A percentile compares a stretch with the other conserved stretches of the same genome.
phyloP scores from a whole-genome alignment of 2,329 filamentous ascomycete genomes.

The Pseudonectria buxi region DNA sequence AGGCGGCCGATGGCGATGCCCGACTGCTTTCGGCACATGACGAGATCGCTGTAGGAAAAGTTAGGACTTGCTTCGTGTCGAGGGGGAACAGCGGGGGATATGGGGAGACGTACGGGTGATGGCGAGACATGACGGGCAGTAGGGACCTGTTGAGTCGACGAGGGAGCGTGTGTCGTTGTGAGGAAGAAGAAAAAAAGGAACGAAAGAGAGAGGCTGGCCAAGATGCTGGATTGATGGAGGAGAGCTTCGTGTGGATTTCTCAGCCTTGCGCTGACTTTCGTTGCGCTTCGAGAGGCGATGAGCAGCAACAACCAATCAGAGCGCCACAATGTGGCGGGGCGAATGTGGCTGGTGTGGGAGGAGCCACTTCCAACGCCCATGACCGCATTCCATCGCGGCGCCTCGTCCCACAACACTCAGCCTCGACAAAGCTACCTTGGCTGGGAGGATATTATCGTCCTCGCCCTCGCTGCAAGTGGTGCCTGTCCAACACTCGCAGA shows the following conservation, averaged over 20 bases:
- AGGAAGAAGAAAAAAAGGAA: conserved; percentile 3
- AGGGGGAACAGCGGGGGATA: background rate
- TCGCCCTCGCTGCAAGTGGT: background rate
- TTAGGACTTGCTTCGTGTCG: conserved; percentile 16
- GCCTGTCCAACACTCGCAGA: background rate
- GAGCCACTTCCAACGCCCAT: conserved; percentile 2
- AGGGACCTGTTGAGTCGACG: conserved; percentile 1
- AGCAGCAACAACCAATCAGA: conserved; percentile 15
- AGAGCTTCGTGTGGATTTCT: conserved; percentile 29
- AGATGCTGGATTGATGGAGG: conserved; percentile 6
- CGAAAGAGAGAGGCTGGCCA: conserved; percentile 2
- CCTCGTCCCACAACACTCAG: conserved; percentile 14
- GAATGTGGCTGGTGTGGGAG: conserved; percentile 10
- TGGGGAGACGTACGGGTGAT: conserved; percentile 67
- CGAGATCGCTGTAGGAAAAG: conserved; percentile 63
- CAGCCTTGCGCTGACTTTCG: conserved; percentile 37
- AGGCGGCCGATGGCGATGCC: conserved; percentile 97
- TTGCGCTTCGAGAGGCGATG: conserved; percentile 14
- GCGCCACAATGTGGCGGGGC: background rate
- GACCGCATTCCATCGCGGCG: conserved; percentile 15
- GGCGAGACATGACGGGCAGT: conserved; percentile 68
- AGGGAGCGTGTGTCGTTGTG: conserved; percentile 5
- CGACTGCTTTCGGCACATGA: conserved; percentile 98
- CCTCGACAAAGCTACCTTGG: conserved; percentile 17
- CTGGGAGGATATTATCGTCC: no score